Percentiles rank a stretch among this genome's conserved stretches.
phyloP scores from a whole-genome alignment of 257 asterid genomes.

The Solanum tarijense region DNA sequence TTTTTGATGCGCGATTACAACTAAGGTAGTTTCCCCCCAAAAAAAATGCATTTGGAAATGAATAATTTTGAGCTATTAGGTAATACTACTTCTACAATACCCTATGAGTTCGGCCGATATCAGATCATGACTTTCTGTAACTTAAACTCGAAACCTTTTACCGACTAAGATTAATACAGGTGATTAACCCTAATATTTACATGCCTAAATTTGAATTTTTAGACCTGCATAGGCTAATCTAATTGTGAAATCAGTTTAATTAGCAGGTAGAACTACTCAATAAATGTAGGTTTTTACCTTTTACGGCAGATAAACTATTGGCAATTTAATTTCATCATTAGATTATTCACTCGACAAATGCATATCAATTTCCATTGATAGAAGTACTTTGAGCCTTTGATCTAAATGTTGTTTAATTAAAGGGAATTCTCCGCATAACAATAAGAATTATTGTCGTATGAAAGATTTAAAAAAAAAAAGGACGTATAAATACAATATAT shows the following conservation, averaged over 20 bases:
- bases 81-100: neutral
- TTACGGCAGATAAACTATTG: neutral
- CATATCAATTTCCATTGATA: neutral
- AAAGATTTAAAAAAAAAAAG: accelerated
- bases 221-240: neutral
- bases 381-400: neutral
- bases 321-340: neutral
- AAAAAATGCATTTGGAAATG: neutral
- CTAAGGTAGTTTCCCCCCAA: neutral
- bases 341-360: neutral
- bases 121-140: too few relatives aligned
- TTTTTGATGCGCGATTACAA: neutral
- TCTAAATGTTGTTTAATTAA: neutral
- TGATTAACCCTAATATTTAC: neutral
- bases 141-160: neutral
- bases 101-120: neutral
- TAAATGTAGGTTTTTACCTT: neutral
- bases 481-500: neutral
- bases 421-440: neutral
- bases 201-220: neutral
- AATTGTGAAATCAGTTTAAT: neutral
- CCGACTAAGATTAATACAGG: neutral
- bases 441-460: neutral
- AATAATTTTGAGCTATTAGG: neutral
- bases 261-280: neutral